These are phyloP conservation scores for Rhodofomes roseus DNA, from an alignment of 1,284 basidiomycete genomes.

Conservation along the genomic window DNA sequence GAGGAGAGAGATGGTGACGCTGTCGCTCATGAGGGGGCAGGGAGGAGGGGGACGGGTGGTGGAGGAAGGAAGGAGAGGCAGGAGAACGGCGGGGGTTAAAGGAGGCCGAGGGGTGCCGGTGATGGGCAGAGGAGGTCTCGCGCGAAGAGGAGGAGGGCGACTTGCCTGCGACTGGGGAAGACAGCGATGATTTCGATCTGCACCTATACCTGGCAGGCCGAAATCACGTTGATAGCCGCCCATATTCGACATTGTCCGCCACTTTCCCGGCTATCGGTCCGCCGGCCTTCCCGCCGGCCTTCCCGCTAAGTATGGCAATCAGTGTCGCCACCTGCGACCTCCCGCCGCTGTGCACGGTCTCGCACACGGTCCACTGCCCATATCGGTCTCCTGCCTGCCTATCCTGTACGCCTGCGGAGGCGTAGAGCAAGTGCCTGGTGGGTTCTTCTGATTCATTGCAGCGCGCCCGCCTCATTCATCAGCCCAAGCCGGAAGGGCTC, in stretches of 20 bases:
- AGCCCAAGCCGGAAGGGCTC: background rate
- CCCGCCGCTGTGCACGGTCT: background rate
- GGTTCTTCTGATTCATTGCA: background rate
- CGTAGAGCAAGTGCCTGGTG: background rate
- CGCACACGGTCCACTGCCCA: background rate
- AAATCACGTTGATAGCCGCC: conserved; percentile 1
- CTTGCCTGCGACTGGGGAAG: background rate
- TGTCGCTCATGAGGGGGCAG: conserved; percentile 19
- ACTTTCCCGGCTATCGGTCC: too few relatives aligned
- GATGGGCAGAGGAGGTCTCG: background rate
- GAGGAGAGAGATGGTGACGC: conserved; percentile 62
- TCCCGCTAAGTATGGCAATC: background rate
- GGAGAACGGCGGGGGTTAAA: background rate
- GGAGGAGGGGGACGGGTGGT: background rate
- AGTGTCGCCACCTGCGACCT: too few relatives aligned
- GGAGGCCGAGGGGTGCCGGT: background rate
- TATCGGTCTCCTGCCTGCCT: background rate
- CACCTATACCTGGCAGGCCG: background rate
- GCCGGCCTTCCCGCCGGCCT: too few relatives aligned
- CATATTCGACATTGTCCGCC: background rate
- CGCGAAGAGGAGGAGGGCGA: background rate
- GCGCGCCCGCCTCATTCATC: background rate
- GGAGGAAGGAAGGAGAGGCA: conserved; percentile 3
- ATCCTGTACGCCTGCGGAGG: background rate
- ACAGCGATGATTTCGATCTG: background rate